These are phyloP conservation scores for Kalmanozyma brasiliensis DNA, from an alignment of 1,284 basidiomycete genomes.

Conservation along the genomic window DNA sequence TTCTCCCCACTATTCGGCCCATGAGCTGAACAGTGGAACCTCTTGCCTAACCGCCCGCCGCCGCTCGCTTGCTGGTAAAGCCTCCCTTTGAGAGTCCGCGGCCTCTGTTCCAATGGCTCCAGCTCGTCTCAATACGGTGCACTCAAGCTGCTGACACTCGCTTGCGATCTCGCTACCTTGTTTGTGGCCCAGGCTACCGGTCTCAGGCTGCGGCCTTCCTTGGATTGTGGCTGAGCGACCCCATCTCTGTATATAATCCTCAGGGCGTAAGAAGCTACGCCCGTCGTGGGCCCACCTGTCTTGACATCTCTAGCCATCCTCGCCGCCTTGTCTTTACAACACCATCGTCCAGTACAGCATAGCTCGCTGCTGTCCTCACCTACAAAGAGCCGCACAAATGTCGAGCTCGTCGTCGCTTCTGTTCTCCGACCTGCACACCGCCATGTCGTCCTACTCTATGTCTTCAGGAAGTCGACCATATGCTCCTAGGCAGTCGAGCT, in stretches of 20 bases:
- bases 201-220: not conserved
- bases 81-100: too few species aligned
- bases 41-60: not conserved
- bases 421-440: constrained; percentile 7
- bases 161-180: constrained; percentile 27
- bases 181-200: constrained; percentile 20
- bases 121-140: constrained; percentile 27
- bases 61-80: too few species aligned
- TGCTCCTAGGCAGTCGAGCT: constrained; percentile 18
- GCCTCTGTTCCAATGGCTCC: not conserved
- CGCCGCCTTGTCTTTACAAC: not conserved
- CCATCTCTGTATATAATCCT: constrained; percentile 21
- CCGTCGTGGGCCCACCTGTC: not conserved
- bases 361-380: not conserved
- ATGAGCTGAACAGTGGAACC: too few species aligned
- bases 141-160: constrained; percentile 3
- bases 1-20: too few species aligned
- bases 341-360: not conserved
- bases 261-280: not conserved
- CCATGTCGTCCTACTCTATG: constrained; percentile 8
- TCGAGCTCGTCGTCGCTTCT: constrained; percentile 28
- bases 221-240: not conserved
- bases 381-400: constrained; percentile 13
- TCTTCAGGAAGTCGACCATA: constrained; percentile 21
- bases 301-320: constrained; percentile 4